These are phyloP conservation scores for Podaxis rugospora DNA, from an alignment of 768 basidiomycete species.

Conservation along the genomic window DNA sequence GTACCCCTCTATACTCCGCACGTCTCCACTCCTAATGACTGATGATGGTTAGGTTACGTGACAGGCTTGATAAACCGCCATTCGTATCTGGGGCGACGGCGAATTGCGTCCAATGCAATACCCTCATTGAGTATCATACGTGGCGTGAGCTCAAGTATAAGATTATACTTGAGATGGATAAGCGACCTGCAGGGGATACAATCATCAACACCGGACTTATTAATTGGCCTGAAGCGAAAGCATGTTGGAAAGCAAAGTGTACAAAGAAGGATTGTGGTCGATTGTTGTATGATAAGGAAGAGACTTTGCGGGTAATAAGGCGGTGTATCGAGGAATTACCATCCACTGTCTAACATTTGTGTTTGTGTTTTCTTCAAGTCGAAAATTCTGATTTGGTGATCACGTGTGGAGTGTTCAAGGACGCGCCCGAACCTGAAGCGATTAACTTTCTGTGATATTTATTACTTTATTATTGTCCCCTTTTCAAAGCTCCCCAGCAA, in stretches of 20 bases:
- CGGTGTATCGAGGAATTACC: slow-evolving; percentile 51
- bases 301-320: slow-evolving; percentile 48
- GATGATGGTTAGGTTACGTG: slow-evolving; percentile 28
- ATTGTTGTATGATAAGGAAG: slow-evolving; percentile 51
- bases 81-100: slow-evolving; percentile 45
- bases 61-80: slow-evolving; percentile 49
- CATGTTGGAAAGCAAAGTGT: slow-evolving; percentile 60
- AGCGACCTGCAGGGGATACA: slow-evolving; percentile 55
- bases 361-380: too few species aligned
- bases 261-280: slow-evolving; percentile 37
- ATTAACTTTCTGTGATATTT: neutral
- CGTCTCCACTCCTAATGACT: neutral
- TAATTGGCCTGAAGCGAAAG: slow-evolving; percentile 54
- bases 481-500: neutral
- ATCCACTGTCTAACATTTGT: slow-evolving; percentile 21
- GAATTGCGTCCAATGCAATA: slow-evolving; percentile 50
- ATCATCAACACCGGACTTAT: slow-evolving; percentile 42
- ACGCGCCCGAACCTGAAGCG: neutral
- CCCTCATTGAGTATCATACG: slow-evolving; percentile 48
- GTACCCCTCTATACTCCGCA: neutral
- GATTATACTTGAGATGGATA: slow-evolving; percentile 54
- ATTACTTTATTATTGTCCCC: slow-evolving; percentile 3
- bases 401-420: slow-evolving; percentile 5
- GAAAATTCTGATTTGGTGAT: neutral
- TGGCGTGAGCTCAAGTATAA: slow-evolving; percentile 63